Evolutionary conservation across 768 basidiomycete species (phyloP).

Genomic region (Mrakia blollopis): DNA sequence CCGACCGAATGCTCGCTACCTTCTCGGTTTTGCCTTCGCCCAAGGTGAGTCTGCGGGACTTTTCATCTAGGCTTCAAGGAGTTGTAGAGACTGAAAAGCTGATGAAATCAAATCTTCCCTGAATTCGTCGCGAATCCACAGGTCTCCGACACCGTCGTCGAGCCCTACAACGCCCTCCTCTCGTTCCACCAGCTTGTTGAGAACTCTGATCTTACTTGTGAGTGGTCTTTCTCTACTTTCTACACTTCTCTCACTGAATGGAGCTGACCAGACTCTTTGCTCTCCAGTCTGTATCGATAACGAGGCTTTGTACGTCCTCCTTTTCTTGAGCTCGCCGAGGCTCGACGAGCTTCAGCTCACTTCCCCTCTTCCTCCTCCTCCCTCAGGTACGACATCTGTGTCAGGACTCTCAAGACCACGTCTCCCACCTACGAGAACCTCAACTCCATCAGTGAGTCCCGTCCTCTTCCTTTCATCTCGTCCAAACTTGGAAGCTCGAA

Average conservation of each 20-base stretch:
- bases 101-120: neutral
- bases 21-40: slow-evolving; percentile 57
- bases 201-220: slow-evolving; percentile 65
- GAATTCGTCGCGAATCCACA: neutral
- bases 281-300: slow-evolving; percentile 40
- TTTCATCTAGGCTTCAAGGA: too few species aligned
- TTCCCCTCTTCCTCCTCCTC: neutral
- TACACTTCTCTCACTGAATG: neutral
- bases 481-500: neutral
- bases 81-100: too few species aligned
- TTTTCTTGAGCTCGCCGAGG: too few species aligned
- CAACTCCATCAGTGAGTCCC: slow-evolving; percentile 57
- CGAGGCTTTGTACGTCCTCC: slow-evolving; percentile 39
- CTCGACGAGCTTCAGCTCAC: neutral
- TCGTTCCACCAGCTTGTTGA: slow-evolving; percentile 86
- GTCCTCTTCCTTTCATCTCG: neutral
- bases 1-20: slow-evolving; percentile 51
- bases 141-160: slow-evolving; percentile 53
- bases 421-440: slow-evolving; percentile 44
- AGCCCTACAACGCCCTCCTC: slow-evolving; percentile 73
- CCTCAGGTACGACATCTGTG: slow-evolving; percentile 42
- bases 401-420: slow-evolving; percentile 41
- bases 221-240: slow-evolving; percentile 31
- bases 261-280: neutral
- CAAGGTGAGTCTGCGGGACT: slow-evolving; percentile 45